Evolutionary conservation across 305 asterid species (phyloP), one percentile per base, ranked within the genome.

Genomic region (Nicotiana rustica): DNA sequence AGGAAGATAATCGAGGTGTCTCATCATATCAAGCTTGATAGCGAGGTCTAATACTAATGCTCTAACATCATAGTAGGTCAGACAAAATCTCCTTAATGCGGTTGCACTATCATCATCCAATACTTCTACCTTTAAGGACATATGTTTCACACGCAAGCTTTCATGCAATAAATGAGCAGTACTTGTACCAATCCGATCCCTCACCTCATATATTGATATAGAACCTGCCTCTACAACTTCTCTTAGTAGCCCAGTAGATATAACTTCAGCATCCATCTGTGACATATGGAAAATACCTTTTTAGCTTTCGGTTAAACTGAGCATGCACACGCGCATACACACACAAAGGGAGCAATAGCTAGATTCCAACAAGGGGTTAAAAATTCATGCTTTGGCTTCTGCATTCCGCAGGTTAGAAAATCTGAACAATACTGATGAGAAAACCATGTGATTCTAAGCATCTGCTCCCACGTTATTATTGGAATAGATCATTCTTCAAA

Each of bases 191-290:
- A 94, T 83, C 14, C 91, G 89, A 59, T 88, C 90, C 88, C 90
- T 91, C 83, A 95, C 89, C 71, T 95, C 89, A 25, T 84, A 83
- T 67, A 95, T 85, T 64, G 96, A 88, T 84, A 91, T 75, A 12
- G 85, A 93, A 78, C 98, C 97, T 62, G 87, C 92, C 83, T 91
- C 97, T 0, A 94, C 56, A 31, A 87, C 90, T 89, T 93, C 91
- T 86, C 93, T 83, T 73, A 94, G 88, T 49, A 95, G 82, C 66
- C 93, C 98, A 69, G 97, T 97, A 60, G 96, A 92, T 70, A 95
- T 94, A 83, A 95, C 96, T 85, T 95, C 96, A 4, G 97, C 98
- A 87, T 95, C 99, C 99, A 94, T 95, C 97, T 95, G 91, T 83
- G 81, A 62, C 67, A 33, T 4, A 56, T 65, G 76, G 64, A 25